phyloP scores from a whole-genome alignment of 2,329 filamentous ascomycete genomes.

The Capronia americana region DNA sequence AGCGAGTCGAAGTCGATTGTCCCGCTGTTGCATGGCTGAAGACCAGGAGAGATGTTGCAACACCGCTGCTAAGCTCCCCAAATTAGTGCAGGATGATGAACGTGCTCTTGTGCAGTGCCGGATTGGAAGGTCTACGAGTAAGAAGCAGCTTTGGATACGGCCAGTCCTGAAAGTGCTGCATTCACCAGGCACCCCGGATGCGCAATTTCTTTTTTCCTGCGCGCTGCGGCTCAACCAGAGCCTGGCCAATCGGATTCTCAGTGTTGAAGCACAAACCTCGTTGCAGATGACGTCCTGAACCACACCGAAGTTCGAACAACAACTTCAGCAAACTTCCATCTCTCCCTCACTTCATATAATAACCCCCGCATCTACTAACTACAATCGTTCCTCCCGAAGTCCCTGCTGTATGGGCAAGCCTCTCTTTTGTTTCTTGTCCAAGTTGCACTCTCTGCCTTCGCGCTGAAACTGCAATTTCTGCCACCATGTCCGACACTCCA shows the following conservation, averaged over 20 bases:
- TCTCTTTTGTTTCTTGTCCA: not conserved
- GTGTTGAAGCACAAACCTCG: not conserved
- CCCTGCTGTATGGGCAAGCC: not conserved
- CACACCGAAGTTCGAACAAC: not conserved
- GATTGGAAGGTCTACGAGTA: not conserved
- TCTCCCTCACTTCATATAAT: not conserved
- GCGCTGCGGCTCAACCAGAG: not conserved
- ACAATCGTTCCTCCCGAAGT: not conserved
- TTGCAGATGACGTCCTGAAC: not conserved
- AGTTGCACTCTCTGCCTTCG: not conserved
- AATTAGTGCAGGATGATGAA: not conserved
- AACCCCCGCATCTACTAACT: not conserved
- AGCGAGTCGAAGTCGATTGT: not conserved
- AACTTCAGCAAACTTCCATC: not conserved
- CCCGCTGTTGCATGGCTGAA: not conserved
- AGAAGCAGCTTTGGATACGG: not conserved
- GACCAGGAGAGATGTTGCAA: not conserved
- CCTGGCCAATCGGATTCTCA: not conserved
- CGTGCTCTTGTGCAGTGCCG: not conserved
- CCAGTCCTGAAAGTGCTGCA: not conserved
- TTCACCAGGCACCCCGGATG: not conserved
- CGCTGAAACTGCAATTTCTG: not conserved
- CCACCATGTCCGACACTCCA: conserved; percentile 34
- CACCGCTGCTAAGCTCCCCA: not conserved
- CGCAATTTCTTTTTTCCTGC: not conserved